Evolutionary conservation across 139 green algal species (phyloP).

Genomic region (Desmodesmus armatus): DNA sequence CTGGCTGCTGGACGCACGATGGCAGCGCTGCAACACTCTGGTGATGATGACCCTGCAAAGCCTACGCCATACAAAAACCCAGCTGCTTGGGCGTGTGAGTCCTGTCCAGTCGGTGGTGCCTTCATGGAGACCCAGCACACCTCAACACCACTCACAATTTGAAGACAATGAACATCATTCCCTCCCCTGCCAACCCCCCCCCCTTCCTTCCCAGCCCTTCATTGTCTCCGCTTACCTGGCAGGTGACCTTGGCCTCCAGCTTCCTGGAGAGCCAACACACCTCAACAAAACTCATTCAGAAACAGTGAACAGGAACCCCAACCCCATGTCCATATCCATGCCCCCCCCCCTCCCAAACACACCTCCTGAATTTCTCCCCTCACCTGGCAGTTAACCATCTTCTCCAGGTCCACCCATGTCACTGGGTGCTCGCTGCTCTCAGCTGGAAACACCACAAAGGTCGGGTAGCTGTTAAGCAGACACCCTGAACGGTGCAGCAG

Average conservation of each 20-base stretch:
- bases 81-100: no score
- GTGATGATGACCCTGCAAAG: no score
- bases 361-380: neutral
- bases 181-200: no score
- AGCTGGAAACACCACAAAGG: constrained; percentile 47
- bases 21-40: no score
- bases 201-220: no score
- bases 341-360: neutral
- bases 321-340: neutral
- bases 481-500: no score
- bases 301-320: neutral
- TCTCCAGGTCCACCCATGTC: constrained; percentile 34
- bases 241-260: neutral
- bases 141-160: no score
- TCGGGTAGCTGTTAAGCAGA: constrained; percentile 50
- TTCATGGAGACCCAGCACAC: no score
- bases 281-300: neutral
- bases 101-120: no score
- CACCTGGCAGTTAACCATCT: constrained; percentile 38
- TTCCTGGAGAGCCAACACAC: neutral
- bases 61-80: no score
- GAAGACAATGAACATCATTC: no score
- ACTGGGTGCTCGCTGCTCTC: constrained; percentile 40
- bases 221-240: no score
- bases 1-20: neutral